Base-by-base conservation (phyloP, 2,329 filamentous ascomycete genomes). In the Ophiosphaerella herpotricha region DNA sequence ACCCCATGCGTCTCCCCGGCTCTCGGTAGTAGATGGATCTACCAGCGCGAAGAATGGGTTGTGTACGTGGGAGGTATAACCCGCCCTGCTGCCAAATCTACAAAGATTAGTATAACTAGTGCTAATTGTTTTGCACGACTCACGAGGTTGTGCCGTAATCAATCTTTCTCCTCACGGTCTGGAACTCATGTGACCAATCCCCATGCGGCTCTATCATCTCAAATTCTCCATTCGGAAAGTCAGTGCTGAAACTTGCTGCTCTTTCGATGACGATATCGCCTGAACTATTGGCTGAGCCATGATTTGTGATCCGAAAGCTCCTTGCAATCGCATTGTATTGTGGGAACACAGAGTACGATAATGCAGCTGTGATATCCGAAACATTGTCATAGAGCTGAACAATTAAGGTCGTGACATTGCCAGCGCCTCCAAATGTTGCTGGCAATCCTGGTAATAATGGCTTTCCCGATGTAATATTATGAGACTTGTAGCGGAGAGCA, bases 271-370 rank as follows among this genome's bases (percentile, higher is more conserved):
- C 78, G 16, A 85, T 79, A 13, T 78, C 74, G 8, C 69, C 69
- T 1, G 77, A 74, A 3, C 85, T 82, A 43, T 82, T 77, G 60
- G 23, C 31, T 11, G 39, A 39, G 11, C 26, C 45, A 38, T 48
- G 39, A 24, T 88, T 88, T 2, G 79, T 84, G 42, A 88, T 77
- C 23, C 78, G 80, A 57, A 85, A 84, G 62, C 83, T 87, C 21
- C 85, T 76, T 2, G 80, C 81, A 39, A 88, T 76, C 11, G 85
- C 83, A 59, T 87, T 83, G 56, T 84, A 80, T 39, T 77, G 71
- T 0, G 84, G 84, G 50, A 87, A 88, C 39, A 87, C 76, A 0
- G 84, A 87, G 62, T 88, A 88, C 0, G 77, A 80, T 46, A 88
- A 63, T 24, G 84, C 82, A 0, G 82, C 85, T 0, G 77, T 79